Base-by-base conservation (phyloP, 2,329 filamentous ascomycete species). In the Ophiognomonia clavigignenti-juglandacearum region DNA sequence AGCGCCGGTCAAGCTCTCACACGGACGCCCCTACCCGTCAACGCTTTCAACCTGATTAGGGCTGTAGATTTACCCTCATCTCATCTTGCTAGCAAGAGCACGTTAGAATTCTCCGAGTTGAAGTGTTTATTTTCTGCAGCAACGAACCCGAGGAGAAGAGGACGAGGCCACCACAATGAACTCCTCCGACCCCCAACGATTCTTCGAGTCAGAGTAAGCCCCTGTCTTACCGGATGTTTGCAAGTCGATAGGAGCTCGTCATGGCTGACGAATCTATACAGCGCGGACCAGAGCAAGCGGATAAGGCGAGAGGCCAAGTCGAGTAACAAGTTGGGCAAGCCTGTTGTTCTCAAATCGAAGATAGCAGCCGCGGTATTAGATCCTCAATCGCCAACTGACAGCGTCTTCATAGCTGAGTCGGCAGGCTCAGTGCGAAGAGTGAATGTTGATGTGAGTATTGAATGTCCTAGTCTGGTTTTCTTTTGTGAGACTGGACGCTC, bases 171-270 rank as follows among this genome's bases (percentile, higher is more conserved):
- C 39, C 52, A 84, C 80, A 73, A 85, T 86, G 64, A 77, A 81
- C 53, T 86, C 86, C 23, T 77, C 79, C 42, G 80, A 95, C 60
- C 77, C 83, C 43, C 83, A 86, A 24, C 82, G 93, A 61, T 97
- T 95, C 72, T 97, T 97, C 62, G 88, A 96, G 67, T 95, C 90
- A 24, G 86, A 91, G 88, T 93, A 70, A 67, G 83, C n/a, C n/a
- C n/a, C n/a, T n/a, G n/a, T n/a, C n/a, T n/a, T n/a, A n/a, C n/a
- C n/a, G n/a, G n/a, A n/a, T n/a, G n/a, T n/a, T 18, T 61, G 48
- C 18, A 13, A 45, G 18, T n/a, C 16, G 11, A 2, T n/a, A n/a
- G n/a, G n/a, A n/a, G n/a, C n/a, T n/a, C n/a, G n/a, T n/a, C n/a
- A n/a, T 16, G 45, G 43, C 41, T 26, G 38, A 34, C 50, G 47